These are phyloP conservation scores for Alternaria sp. DNA, from an alignment of 2,329 filamentous ascomycete species.

Conservation along the genomic window DNA sequence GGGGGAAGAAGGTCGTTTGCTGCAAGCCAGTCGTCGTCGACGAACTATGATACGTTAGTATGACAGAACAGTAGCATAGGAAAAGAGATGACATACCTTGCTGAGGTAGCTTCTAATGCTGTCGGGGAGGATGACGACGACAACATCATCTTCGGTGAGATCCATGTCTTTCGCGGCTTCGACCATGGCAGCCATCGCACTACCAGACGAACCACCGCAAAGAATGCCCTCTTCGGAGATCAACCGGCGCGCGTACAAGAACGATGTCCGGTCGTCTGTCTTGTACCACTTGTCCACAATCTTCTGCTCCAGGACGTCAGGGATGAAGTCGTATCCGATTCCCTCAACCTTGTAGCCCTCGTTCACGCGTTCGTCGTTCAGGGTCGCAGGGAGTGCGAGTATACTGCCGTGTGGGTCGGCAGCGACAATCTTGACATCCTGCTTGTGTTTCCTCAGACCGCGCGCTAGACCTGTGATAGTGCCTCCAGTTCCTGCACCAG, in stretches of 20 bases:
- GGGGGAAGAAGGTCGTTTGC: conserved; percentile 88
- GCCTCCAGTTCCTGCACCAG: conserved; percentile 92
- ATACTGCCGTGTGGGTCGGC: conserved; percentile 94
- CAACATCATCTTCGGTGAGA: conserved; percentile 81
- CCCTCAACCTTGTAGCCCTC: conserved; percentile 97
- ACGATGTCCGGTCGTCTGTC: conserved; percentile 91
- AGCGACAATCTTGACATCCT: conserved; percentile 83
- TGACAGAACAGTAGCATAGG: not conserved
- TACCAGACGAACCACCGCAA: conserved; percentile 91
- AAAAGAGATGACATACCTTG: conserved; percentile 62
- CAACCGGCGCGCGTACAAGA: conserved; percentile 84
- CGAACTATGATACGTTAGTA: conserved; percentile 64
- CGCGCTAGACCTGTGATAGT: conserved; percentile 90
- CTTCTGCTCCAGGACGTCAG: conserved; percentile 84
- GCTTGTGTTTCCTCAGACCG: conserved; percentile 86
- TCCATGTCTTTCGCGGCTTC: conserved; percentile 76
- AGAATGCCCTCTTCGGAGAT: conserved; percentile 95
- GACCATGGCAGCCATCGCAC: conserved; percentile 82
- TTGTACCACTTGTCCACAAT: conserved; percentile 96
- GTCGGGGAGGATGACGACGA: conserved; percentile 92
- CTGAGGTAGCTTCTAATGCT: conserved; percentile 96
- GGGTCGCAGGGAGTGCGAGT: conserved; percentile 76
- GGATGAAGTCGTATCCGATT: conserved; percentile 98
- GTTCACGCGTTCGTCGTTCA: conserved; percentile 83
- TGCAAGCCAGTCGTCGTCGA: conserved; percentile 97